Evolutionary conservation across 2,329 filamentous ascomycete genomes (phyloP).

Genomic region (Trichophyton verrucosum): DNA sequence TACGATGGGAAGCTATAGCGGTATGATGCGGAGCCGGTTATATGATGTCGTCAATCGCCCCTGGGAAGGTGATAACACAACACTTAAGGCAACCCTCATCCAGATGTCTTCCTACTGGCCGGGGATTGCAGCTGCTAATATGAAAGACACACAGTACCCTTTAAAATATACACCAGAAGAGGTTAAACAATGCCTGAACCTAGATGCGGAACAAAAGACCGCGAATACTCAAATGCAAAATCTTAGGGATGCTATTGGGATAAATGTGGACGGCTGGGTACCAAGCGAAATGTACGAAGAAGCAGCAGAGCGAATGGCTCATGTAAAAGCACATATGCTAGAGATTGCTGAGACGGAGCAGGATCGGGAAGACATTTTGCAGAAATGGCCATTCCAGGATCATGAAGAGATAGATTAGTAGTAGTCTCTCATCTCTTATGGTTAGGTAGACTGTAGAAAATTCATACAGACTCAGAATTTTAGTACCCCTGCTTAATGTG

Average conservation of each 20-base stretch:
- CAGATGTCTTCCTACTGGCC: slow-evolving; percentile 13
- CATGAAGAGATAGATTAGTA: slow-evolving; percentile 8
- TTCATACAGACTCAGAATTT: not conserved
- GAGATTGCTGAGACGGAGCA: slow-evolving; percentile 13
- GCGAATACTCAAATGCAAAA: slow-evolving; percentile 16
- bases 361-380: slow-evolving; percentile 8
- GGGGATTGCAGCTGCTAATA: slow-evolving; percentile 1
- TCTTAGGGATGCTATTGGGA: slow-evolving; percentile 14
- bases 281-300: slow-evolving; percentile 16
- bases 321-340: slow-evolving; percentile 16
- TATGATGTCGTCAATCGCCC: slow-evolving; percentile 13
- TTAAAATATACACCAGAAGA: slow-evolving; percentile 12
- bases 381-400: slow-evolving; percentile 15
- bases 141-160: slow-evolving; percentile 8
- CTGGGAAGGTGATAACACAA: slow-evolving; percentile 19
- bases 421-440: not conserved
- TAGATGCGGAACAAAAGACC: slow-evolving; percentile 14
- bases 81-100: slow-evolving; percentile 18
- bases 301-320: slow-evolving; percentile 11
- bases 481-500: no score
- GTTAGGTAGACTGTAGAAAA: not conserved
- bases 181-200: slow-evolving; percentile 10
- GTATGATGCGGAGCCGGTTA: slow-evolving; percentile 13
- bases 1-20: slow-evolving; percentile 12
- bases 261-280: slow-evolving; percentile 18